A percentile compares a stretch with the other conserved stretches of the same genome.
Conservation (phyloP, 148 eudicot species). For the Pharnaceum exiguum region DNA sequence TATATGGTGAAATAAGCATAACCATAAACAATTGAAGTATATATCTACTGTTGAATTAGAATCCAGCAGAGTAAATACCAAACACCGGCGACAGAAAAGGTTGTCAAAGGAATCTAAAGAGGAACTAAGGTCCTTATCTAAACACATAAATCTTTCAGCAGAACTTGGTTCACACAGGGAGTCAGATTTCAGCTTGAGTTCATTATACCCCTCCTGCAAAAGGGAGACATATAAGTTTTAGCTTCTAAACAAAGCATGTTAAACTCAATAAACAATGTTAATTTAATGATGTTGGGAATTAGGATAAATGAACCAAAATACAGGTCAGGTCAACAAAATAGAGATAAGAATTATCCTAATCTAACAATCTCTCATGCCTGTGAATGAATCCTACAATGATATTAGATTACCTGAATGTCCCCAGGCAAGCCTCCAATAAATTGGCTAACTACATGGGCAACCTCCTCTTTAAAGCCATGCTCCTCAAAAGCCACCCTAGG, state of each 20-base stretch:
- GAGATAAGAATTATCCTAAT: too few relatives aligned
- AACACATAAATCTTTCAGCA: slow-evolving; percentile 24
- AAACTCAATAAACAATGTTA: background rate
- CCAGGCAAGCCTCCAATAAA: slow-evolving; percentile 57
- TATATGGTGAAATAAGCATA: too few relatives aligned
- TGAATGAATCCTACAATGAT: too few relatives aligned
- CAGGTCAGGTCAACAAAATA: background rate
- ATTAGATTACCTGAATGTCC: slow-evolving; percentile 67
- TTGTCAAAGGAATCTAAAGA: slow-evolving; percentile 84
- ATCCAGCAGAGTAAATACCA: slow-evolving; percentile 47
- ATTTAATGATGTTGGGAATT: background rate
- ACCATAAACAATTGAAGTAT: background rate
- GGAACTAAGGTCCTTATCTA: slow-evolving; percentile 64
- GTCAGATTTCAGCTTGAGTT: slow-evolving; percentile 48
- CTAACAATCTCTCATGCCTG: too few relatives aligned
- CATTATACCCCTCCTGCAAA: slow-evolving; percentile 61
- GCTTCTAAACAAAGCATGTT: background rate
- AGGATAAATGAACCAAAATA: background rate
- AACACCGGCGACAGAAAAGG: slow-evolving; percentile 93
- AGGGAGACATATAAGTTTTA: background rate
- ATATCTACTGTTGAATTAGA: background rate
- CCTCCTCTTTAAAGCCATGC: slow-evolving; percentile 56
- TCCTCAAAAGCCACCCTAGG: slow-evolving; percentile 71
- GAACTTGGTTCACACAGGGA: slow-evolving; percentile 20
- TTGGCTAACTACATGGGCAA: slow-evolving; percentile 48